Percentiles rank a stretch among this genome's conserved stretches.
Conservation (phyloP, 1,139 yeast species). For the Suhomyces bribrorum region DNA sequence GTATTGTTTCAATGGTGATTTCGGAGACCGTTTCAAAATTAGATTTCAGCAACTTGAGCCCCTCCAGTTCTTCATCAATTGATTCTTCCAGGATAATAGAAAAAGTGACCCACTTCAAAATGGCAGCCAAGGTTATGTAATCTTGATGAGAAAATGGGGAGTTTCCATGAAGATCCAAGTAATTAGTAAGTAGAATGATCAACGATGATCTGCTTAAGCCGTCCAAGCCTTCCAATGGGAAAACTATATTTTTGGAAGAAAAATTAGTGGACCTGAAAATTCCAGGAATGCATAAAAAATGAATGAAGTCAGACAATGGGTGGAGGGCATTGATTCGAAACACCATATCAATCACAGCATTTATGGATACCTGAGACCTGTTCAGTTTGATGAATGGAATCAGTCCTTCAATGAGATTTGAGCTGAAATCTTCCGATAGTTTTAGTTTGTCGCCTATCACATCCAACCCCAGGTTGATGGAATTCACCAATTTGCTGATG, state of each 20-base stretch:
- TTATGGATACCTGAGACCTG: neutral
- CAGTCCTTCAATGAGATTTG: slow-evolving; percentile 3
- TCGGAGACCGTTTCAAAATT: slow-evolving; percentile 7
- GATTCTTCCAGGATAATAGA: slow-evolving; percentile 18
- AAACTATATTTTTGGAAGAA: neutral
- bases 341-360: slow-evolving; percentile 14
- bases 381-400: neutral
- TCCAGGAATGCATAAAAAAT: slow-evolving; percentile 19
- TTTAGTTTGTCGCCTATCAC: neutral
- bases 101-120: slow-evolving; percentile 26
- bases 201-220: neutral
- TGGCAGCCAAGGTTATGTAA: slow-evolving; percentile 22
- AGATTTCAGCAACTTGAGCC: neutral
- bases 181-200: slow-evolving; percentile 21
- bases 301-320: slow-evolving; percentile 19
- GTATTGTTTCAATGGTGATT: slow-evolving; percentile 13
- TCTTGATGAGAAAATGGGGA: slow-evolving; percentile 19
- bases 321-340: slow-evolving; percentile 24
- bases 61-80: slow-evolving; percentile 17
- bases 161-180: slow-evolving; percentile 23
- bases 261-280: slow-evolving; percentile 6
- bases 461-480: slow-evolving; percentile 4
- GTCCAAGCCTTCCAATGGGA: slow-evolving; percentile 1
- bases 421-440: neutral
- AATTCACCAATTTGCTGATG: neutral